A percentile compares a stretch with the other conserved stretches of the same genome.
Conservation (phyloP, 2,329 filamentous ascomycete species). For the Setomelanomma holmii region DNA sequence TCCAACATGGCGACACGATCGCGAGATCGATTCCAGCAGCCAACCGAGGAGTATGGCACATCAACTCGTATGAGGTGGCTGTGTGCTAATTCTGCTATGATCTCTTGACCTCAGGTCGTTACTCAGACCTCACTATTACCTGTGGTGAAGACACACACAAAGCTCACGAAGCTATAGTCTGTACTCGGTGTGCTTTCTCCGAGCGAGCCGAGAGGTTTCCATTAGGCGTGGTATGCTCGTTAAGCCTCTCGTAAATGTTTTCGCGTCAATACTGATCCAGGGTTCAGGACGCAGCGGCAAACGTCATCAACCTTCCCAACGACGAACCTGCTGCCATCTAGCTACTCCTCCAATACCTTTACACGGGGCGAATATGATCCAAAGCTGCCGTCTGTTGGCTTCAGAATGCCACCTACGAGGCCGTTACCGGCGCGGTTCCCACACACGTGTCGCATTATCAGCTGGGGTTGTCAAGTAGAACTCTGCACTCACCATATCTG, state of each 20-base stretch:
- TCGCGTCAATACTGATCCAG: no score
- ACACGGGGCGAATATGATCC: neutral
- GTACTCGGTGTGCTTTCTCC: slow-evolving; percentile 16
- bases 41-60: no score
- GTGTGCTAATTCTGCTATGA: neutral
- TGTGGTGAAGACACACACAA: slow-evolving; percentile 8
- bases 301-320: neutral
- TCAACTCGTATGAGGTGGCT: no score
- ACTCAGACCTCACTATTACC: neutral
- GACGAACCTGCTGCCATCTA: neutral
- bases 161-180: slow-evolving; percentile 23
- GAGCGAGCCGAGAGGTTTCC: slow-evolving; percentile 6
- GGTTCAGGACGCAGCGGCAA: neutral
- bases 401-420: no score
- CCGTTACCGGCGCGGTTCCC: no score
- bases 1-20: no score
- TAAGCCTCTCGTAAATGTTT: no score
- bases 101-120: neutral
- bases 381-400: neutral
- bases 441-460: no score
- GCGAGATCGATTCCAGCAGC: no score
- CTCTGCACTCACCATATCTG: neutral
- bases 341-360: neutral
- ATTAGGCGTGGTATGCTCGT: slow-evolving; percentile 1
- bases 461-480: neutral